Base-by-base conservation (phyloP, 2,329 filamentous ascomycete genomes). In the Colletotrichum sidae region DNA sequence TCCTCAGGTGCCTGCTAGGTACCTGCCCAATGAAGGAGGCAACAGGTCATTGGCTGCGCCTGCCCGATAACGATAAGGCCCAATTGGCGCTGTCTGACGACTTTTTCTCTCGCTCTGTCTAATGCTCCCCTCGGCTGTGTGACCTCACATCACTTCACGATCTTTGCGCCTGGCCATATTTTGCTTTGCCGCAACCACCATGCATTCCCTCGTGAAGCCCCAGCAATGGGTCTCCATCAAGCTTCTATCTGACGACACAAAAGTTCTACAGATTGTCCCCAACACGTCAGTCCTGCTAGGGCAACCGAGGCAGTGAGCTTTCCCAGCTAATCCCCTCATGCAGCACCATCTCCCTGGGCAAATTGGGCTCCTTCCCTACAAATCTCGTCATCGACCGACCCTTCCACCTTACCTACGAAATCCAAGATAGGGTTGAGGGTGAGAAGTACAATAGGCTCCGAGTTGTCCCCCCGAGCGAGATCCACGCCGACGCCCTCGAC, bases 351-450 rank as follows among this genome's bases (percentile, higher is more conserved):
- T 93, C 92, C 2, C 84, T 98, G 39, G 94, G 94, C 60, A 98
- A 97, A 86, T 97, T 96, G 76, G 96, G 96, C 69, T 88, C 89
- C 2, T 97, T 99, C 75, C 91, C 93, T 13, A 89, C 92, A 56
- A 97, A 98, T 75, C 86, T 96, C 38, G 88, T 99, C 50, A 87
- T 99, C 68, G 91, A 93, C n/a, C 90, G 96, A 8, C 96, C 96
- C 0, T 97, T 93, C 75, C 88, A 97, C 80, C 83, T 96, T 66
- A 98, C 94, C 1, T 99, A 93, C 79, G 95, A 98, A 77, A 84
- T 98, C 2, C 86, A 91, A 68, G 93, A 97, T 72, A 88, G 86
- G 72, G 78, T 83, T 34, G 84, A 89, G 5, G 85, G 85, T 67
- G 88, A 91, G 69, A 82, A 81, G 68, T 91, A 90, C 69, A 87